A percentile compares a stretch with the other conserved stretches of the same genome.
Evolutionary conservation across 441 rosid species (phyloP).

Genomic region (Croton setiger): DNA sequence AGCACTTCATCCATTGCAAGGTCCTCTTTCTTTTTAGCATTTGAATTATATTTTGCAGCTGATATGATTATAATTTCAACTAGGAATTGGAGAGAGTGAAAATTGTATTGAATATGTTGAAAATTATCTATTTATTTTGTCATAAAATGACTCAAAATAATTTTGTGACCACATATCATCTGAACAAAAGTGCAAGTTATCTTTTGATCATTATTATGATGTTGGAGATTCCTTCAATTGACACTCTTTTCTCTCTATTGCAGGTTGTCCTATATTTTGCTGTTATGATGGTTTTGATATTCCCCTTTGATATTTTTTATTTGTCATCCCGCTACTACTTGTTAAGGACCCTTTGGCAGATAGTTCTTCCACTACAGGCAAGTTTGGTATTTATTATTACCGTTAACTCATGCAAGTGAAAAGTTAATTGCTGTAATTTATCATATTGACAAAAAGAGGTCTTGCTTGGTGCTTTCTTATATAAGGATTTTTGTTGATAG

Average conservation of each 20-base stretch:
- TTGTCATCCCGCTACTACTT: constrained; percentile 80
- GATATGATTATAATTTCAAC: not conserved
- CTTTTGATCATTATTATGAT: not conserved
- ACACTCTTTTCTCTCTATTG: constrained; percentile 18
- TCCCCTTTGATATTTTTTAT: constrained; percentile 88
- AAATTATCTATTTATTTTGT: not conserved
- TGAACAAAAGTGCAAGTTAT: not conserved
- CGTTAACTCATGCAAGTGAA: not conserved
- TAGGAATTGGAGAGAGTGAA: not conserved
- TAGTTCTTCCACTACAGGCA: constrained; percentile 89
- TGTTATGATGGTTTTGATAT: constrained; percentile 64
- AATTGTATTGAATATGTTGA: not conserved
- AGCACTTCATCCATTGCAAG: too few species aligned
- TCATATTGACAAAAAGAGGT: not conserved
- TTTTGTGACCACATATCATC: not conserved
- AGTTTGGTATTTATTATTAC: constrained; percentile 15
- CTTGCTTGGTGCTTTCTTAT: not conserved
- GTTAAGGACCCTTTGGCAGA: constrained; percentile 85
- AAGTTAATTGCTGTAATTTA: not conserved
- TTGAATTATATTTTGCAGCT: not conserved
- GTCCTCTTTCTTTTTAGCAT: too few species aligned
- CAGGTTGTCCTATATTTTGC: constrained; percentile 86
- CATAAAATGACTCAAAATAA: not conserved
- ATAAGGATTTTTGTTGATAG: not conserved
- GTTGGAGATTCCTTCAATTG: constrained; percentile 9